Base-by-base conservation (phyloP, 2,329 filamentous ascomycete species). In the Alternaria sp. region DNA sequence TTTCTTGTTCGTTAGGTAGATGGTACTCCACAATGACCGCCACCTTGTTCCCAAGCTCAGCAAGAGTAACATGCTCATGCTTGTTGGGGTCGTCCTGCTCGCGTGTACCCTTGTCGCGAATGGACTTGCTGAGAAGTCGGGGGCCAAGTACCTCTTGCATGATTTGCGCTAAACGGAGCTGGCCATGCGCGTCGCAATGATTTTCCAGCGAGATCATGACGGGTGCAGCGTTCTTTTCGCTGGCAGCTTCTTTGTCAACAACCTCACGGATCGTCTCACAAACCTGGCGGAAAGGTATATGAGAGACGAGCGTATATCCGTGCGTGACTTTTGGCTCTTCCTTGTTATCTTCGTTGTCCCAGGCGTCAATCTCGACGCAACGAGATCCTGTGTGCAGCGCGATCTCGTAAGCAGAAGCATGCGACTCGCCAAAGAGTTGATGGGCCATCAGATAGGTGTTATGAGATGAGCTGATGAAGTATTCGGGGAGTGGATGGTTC, bases 321-420 rank as follows among this genome's bases (percentile, higher is more conserved):
- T 90, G 88, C 0, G 88, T 90, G 51, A 90, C 88, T 70, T 89
- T 90, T 4, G 88, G 88, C 72, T 90, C 88, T 9, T 86, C 81
- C 37, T 77, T 77, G 66, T 89, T 74, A 8, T 86, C 83, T 36
- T 83, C 80, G 46, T 88, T 82, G 67, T 91, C 88, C 89, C 88
- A 91, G 1, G 86, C 89, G 69, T 91, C 88, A 53, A 91, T 91
- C 76, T 91, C 89, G 36, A 91, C 88, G 66, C 89, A 91, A 6
- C 89, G 81, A 2, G 87, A 87, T 1, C 88, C 89, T 0, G 86
- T 85, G 29, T 77, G 79, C 14, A 91, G 78, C 0, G 87, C 86
- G 5, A 81, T 85, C 67, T 87, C 82, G 69, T 91, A 91, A 0
- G 87, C 88, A 4, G 81, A 78, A 7, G 86, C 86, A 3, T 84